These are phyloP conservation scores for Talaromyces sp. DNA, from an alignment of 2,329 filamentous ascomycete species.

Conservation along the genomic window DNA sequence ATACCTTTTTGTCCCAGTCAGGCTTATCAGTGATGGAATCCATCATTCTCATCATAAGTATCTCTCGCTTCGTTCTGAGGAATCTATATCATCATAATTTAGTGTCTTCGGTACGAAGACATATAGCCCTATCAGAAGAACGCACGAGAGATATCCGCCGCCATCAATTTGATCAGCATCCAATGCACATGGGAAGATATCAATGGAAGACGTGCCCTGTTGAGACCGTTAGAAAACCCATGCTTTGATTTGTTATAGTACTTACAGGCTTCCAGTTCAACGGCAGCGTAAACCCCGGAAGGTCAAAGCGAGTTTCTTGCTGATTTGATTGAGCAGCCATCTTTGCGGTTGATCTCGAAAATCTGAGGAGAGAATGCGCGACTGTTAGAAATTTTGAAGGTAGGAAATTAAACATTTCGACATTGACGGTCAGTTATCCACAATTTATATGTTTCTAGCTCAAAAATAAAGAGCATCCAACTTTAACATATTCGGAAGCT, in stretches of 20 bases:
- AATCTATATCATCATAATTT: constrained; percentile 18
- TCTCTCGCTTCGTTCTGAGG: constrained; percentile 34
- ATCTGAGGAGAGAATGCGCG: not conserved
- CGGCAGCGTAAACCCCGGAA: constrained; percentile 16
- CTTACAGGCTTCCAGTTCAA: constrained; percentile 3
- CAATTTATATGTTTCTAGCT: not conserved
- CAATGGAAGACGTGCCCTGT: not conserved
- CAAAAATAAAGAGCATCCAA: not conserved
- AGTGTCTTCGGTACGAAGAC: not conserved
- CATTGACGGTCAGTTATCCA: not conserved
- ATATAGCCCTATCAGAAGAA: not conserved
- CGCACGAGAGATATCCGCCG: constrained; percentile 26
- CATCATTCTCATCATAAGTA: constrained; percentile 39
- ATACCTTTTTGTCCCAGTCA: constrained; percentile 15
- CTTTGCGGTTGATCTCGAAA: not conserved
- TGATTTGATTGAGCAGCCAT: not conserved
- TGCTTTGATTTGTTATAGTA: not conserved
- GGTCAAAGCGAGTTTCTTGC: constrained; percentile 20
- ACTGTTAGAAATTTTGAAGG: not conserved
- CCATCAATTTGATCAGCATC: constrained; percentile 29
- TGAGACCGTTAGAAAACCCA: not conserved
- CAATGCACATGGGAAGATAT: constrained; percentile 29
- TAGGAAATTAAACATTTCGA: not conserved
- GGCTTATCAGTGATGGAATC: constrained; percentile 37
- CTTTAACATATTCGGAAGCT: not conserved